Percentiles rank a stretch among this genome's conserved stretches.
phyloP scores from a whole-genome alignment of 1,139 yeast genomes.

The Hanseniaspora uvarum region DNA sequence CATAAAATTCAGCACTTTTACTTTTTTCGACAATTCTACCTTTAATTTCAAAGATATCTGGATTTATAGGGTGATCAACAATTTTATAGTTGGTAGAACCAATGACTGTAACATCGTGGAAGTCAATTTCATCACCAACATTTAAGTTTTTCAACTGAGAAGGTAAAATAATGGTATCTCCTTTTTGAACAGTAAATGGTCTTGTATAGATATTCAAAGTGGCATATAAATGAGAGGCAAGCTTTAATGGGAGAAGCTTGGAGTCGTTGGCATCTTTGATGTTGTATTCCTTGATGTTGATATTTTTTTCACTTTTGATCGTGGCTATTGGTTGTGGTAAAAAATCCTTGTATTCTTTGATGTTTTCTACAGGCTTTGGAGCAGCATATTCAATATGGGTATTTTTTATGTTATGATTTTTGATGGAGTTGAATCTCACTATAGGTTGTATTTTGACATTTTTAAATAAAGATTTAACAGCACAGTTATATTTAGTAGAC shows the following conservation, averaged over 20 bases:
- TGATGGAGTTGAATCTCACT: slow-evolving; percentile 1
- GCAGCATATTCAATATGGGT: slow-evolving; percentile 7
- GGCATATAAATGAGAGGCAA: slow-evolving; percentile 66
- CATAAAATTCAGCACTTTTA: slow-evolving; percentile 63
- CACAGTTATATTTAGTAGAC: neutral
- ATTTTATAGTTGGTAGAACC: slow-evolving; percentile 80
- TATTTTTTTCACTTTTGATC: neutral
- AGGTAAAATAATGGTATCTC: slow-evolving; percentile 74
- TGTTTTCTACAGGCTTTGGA: neutral
- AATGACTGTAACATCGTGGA: slow-evolving; percentile 66
- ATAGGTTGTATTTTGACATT: neutral
- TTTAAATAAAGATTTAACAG: neutral
- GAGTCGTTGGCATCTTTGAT: slow-evolving; percentile 1
- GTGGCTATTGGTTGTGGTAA: slow-evolving; percentile 10
- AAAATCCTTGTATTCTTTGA: slow-evolving; percentile 3
- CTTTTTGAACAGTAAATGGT: slow-evolving; percentile 81
- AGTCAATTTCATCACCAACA: slow-evolving; percentile 66
- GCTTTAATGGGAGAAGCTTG: slow-evolving; percentile 43
- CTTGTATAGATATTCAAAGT: slow-evolving; percentile 70
- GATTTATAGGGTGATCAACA: slow-evolving; percentile 45
- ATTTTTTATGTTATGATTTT: slow-evolving; percentile 2
- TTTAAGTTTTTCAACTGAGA: slow-evolving; percentile 62
- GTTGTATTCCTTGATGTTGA: neutral
- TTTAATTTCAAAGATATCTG: slow-evolving; percentile 47
- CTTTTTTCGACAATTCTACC: slow-evolving; percentile 84